Percentiles rank a stretch among this genome's conserved stretches.
phyloP scores from a whole-genome alignment of 2,329 filamentous ascomycete species.

The Arthrobotrys entomopaga region DNA sequence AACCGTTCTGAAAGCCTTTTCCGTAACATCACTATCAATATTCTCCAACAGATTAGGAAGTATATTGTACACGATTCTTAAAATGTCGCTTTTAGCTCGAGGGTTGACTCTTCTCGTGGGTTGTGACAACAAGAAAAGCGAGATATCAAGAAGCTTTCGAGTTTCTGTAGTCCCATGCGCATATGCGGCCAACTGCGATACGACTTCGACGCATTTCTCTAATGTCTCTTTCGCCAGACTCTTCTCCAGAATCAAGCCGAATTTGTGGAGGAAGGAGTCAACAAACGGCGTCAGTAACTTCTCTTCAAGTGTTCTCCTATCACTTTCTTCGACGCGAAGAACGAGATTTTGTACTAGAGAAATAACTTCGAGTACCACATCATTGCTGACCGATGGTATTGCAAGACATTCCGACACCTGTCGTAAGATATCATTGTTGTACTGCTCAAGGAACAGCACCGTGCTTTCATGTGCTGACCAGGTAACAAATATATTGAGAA shows the following conservation, averaged over 20 bases:
- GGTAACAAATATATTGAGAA: constrained; percentile 80
- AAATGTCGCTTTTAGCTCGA: constrained; percentile 80
- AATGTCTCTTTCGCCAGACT: constrained; percentile 77
- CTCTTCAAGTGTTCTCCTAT: constrained; percentile 67
- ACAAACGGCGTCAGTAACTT: constrained; percentile 70
- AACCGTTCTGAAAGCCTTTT: constrained; percentile 76
- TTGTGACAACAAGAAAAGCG: constrained; percentile 82
- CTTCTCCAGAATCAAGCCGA: constrained; percentile 74
- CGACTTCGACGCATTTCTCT: constrained; percentile 79
- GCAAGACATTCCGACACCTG: constrained; percentile 78
- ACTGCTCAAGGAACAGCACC: constrained; percentile 74
- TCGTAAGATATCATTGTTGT: constrained; percentile 70
- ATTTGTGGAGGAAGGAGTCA: constrained; percentile 72
- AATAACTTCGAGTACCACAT: constrained; percentile 84
- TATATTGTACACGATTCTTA: constrained; percentile 83
- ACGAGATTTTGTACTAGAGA: constrained; percentile 78
- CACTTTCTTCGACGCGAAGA: constrained; percentile 68
- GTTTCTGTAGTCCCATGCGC: constrained; percentile 76
- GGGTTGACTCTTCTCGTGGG: constrained; percentile 84
- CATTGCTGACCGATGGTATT: constrained; percentile 79
- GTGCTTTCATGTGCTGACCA: constrained; percentile 78
- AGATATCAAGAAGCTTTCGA: constrained; percentile 80
- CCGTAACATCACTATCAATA: constrained; percentile 69
- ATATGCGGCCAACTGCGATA: constrained; percentile 78
- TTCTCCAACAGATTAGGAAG: constrained; percentile 72